Conservation (phyloP, 2,329 filamentous ascomycete genomes). For the Aspergillus flavus region DNA sequence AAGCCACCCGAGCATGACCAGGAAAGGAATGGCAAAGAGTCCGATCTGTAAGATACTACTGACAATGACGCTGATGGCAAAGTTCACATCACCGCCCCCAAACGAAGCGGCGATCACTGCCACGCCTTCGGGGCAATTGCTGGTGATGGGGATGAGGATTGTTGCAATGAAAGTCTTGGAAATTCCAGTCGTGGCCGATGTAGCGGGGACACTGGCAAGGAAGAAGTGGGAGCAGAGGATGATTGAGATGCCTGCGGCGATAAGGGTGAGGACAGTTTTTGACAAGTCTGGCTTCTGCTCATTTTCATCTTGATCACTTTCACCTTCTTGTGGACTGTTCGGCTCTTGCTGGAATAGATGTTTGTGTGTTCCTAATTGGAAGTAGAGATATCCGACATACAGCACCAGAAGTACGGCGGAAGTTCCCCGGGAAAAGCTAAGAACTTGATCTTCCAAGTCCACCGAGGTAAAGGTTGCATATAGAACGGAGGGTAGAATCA, state of each 20-base stretch:
- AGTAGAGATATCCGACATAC: constrained; percentile 70
- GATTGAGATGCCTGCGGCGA: constrained; percentile 58
- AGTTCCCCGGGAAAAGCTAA: constrained; percentile 70
- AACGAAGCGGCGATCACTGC: constrained; percentile 70
- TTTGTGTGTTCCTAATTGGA: constrained; percentile 71
- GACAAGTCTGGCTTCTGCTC: background rate
- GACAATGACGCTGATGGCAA: constrained; percentile 71
- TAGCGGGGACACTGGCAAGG: constrained; percentile 67
- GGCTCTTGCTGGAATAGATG: constrained; percentile 61
- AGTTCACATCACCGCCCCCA: constrained; percentile 62
- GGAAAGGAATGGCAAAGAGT: constrained; percentile 70
- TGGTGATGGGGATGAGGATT: constrained; percentile 72
- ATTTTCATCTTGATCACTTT: constrained; percentile 9
- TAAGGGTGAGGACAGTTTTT: background rate
- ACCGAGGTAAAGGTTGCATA: constrained; percentile 58
- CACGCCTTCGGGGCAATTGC: constrained; percentile 73
- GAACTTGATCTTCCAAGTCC: constrained; percentile 54
- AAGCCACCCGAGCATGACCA: constrained; percentile 74
- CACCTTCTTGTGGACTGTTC: background rate
- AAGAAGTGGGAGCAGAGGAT: constrained; percentile 70
- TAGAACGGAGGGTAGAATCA: constrained; percentile 71
- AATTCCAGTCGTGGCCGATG: constrained; percentile 65
- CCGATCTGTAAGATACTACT: constrained; percentile 76
- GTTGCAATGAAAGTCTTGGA: constrained; percentile 74
- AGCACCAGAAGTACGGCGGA: constrained; percentile 69